Evolutionary conservation across 2,329 filamentous ascomycete genomes (phyloP).

Genomic region (Byssochlamys sp.): DNA sequence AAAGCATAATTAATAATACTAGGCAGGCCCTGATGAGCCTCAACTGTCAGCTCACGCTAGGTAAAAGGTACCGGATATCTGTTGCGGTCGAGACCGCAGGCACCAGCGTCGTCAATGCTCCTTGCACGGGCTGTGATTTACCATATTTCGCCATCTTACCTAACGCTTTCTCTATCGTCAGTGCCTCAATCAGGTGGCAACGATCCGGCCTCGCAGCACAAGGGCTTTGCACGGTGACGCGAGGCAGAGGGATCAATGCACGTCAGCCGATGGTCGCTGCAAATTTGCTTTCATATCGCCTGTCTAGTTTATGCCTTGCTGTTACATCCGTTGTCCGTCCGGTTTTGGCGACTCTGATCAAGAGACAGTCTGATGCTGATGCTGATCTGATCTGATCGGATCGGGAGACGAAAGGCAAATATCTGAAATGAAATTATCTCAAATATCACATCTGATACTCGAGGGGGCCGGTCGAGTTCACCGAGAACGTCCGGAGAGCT

Average conservation of each 20-base stretch:
- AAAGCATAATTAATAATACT: too few species aligned
- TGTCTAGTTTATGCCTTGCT: not conserved
- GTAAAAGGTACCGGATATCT: not conserved
- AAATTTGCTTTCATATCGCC: too few species aligned
- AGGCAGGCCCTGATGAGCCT: not conserved
- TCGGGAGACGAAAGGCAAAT: too few species aligned
- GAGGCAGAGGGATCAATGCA: not conserved
- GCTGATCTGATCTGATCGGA: too few species aligned
- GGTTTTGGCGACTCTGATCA: not conserved
- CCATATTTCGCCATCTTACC: not conserved
- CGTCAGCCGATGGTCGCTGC: not conserved
- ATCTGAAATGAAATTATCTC: not conserved
- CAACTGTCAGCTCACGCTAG: not conserved
- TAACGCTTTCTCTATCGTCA: not conserved
- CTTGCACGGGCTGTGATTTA: not conserved
- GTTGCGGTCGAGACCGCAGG: not conserved
- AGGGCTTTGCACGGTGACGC: not conserved
- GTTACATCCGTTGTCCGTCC: not conserved
- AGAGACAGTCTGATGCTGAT: not conserved
- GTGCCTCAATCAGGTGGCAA: not conserved
- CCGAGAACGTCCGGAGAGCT: not conserved
- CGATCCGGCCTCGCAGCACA: not conserved
- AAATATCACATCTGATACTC: too few species aligned
- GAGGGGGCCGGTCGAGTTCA: not conserved
- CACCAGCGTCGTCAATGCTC: not conserved